Base-by-base conservation (phyloP, 371 early-diverging fungal genomes). In the Mucor circinelloides region DNA sequence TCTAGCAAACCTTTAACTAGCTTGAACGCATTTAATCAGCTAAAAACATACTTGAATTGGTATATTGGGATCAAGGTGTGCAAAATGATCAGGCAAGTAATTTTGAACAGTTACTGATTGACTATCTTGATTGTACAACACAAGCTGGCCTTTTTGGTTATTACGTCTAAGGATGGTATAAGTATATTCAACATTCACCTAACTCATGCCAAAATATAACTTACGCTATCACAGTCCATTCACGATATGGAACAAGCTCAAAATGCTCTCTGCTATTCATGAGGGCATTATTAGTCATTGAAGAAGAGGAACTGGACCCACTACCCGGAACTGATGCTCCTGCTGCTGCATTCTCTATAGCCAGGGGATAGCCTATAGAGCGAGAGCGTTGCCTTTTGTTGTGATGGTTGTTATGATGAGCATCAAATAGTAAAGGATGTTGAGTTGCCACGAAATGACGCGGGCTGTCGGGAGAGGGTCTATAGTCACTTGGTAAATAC, bases 141-240 rank as follows among this genome's bases (percentile, higher is more conserved):
- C 86, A 21, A 82, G 59, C 56, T 85, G 77, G 19, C 86, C 86
- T 36, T 69, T 68, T 19, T 56, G 57, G 56, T 78, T 77, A 38
- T 84, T 81, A 6, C 77, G 80, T 21, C 85, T 85, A 71, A 28
- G n/a, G 15, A 9, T 6, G 8, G 5, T n/a, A 19, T 7, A n/a
- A 19, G 44, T n/a, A 36, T 1, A 12, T 44, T 44, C 6, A 44
- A 36, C 7, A 28, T 40, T 27, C 66, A 1, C 4, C 44, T 44
- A n/a, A 19, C 5, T 52, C 31, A 36, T 54, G 2, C 19, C 19
- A 8, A 12, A 21, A 17, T 17, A 23, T 13, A n/a, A 61, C 75
- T 71, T 78, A 85, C 84, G 79, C 70, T 40, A 85, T 85, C 13
- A 85, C 73, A 5, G 84, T 82, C 81, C 83, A 85, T 50, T 85